Evolutionary conservation across 2,329 filamentous ascomycete species (phyloP), one percentile per base, ranked within the genome.

Genomic region (Fusarium papillatum): DNA sequence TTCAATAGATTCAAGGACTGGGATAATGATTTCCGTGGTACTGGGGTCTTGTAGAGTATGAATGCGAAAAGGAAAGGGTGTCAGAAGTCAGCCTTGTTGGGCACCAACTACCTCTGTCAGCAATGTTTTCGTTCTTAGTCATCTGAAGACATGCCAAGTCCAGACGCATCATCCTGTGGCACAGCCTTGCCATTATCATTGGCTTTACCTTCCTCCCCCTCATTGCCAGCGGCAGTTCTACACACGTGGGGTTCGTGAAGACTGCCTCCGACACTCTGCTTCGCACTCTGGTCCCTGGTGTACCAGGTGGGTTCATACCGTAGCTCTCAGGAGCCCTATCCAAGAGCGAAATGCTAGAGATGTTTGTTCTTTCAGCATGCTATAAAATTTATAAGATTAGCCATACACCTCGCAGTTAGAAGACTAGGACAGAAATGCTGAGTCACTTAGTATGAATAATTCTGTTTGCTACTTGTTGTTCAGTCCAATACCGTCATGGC

Each of bases 1-100:
- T 13, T 7, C 0, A 7, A 19, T 19, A 2, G 38, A 19, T 0
- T 39, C 4, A 39, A 10, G 1, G 2, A 39, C 8, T 10, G 38
- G 8, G 8, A 41, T 6, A 11, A 0, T 41, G 39, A 10, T 19
- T 41, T 6, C 9, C 39, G 17, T n/a, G 5, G 8, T 41, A 11
- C 39, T 41, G 0, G 7, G 38, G 17, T 10, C 9, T 9, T n/a
- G 17, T 41, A 10, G 38, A 2, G 17, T 41, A 41, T 17, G 38
- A 1, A 41, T 10, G 38, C 17, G 38, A 41, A 41, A 6, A 6
- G 3, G 9, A n/a, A 11, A 41, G 2, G 39, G 39, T 41, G 39
- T 9, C 39, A n/a, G 39, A n/a, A n/a, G 39, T 41, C 39, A 41
- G 39, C 39, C 39, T n/a, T 1, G 39, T 41, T 11, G 5, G 39